Evolutionary conservation across 2,329 filamentous ascomycete genomes (phyloP).

Genomic region (Cylindrodendrum hubeiense): DNA sequence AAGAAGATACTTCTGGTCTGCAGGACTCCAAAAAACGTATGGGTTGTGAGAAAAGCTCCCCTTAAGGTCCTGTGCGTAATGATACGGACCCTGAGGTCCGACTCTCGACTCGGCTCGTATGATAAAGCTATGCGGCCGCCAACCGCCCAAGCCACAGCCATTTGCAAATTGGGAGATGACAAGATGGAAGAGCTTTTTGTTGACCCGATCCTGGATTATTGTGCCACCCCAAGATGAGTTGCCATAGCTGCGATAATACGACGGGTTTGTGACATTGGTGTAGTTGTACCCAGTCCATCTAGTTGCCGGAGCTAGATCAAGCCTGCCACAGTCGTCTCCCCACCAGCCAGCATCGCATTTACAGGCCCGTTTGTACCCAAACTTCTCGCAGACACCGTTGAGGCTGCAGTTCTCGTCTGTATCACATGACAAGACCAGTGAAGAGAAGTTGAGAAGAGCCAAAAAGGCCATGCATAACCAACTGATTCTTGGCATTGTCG

Average conservation of each 20-base stretch:
- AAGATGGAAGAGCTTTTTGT: conserved; percentile 57
- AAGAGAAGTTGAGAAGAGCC: neutral
- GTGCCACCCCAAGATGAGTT: conserved; percentile 63
- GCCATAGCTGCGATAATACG: conserved; percentile 48
- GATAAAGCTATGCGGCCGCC: conserved; percentile 59
- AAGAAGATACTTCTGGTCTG: conserved; percentile 57
- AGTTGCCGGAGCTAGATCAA: conserved; percentile 58
- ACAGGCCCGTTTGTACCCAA: conserved; percentile 23
- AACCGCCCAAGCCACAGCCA: conserved; percentile 60
- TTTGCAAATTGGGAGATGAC: conserved; percentile 59
- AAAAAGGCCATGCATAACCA: neutral
- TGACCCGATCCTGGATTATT: conserved; percentile 56
- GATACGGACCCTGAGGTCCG: conserved; percentile 59
- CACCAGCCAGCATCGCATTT: conserved; percentile 58
- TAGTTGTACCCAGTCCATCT: conserved; percentile 59
- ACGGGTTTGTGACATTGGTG: conserved; percentile 42
- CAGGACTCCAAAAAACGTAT: conserved; percentile 57
- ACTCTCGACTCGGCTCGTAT: conserved; percentile 58
- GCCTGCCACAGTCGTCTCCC: conserved; percentile 55
- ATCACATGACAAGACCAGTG: conserved; percentile 14
- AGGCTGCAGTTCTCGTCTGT: conserved; percentile 47
- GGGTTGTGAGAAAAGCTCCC: conserved; percentile 61
- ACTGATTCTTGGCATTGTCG: neutral
- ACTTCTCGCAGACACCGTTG: conserved; percentile 43
- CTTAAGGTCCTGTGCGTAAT: conserved; percentile 54